Percentiles rank a stretch among this genome's conserved stretches.
Evolutionary conservation across 495 filamentous ascomycete genomes (phyloP).

Genomic region (Xylaria bambusicola): DNA sequence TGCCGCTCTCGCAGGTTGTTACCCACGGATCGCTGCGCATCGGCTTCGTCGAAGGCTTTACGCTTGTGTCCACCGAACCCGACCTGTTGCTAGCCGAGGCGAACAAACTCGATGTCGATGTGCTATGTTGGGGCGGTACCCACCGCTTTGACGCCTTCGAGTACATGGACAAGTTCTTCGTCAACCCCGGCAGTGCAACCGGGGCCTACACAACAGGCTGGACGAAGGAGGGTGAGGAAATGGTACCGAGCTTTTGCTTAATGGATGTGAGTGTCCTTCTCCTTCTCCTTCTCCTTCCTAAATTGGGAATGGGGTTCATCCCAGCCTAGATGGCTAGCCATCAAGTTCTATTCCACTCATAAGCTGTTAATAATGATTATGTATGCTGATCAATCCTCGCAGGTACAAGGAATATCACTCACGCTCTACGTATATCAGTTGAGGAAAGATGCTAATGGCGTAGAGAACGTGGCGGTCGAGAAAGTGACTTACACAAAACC

Average conservation of each 20-base stretch:
- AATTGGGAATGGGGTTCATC: not conserved
- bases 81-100: slow-evolving; percentile 92
- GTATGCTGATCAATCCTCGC: slow-evolving; percentile 20
- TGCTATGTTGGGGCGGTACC: slow-evolving; percentile 96
- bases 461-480: slow-evolving; percentile 91
- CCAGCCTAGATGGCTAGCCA: not conserved
- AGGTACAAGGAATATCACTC: slow-evolving; percentile 97
- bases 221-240: slow-evolving; percentile 68
- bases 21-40: slow-evolving; percentile 91
- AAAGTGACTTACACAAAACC: slow-evolving; percentile 98
- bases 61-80: slow-evolving; percentile 88
- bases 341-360: not conserved
- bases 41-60: slow-evolving; percentile 96
- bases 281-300: not conserved
- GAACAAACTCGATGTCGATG: slow-evolving; percentile 94
- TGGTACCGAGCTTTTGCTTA: slow-evolving; percentile 92
- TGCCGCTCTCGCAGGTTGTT: slow-evolving; percentile 90
- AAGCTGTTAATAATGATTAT: not conserved
- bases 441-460: slow-evolving; percentile 82
- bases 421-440: slow-evolving; percentile 98
- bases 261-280: slow-evolving; percentile 82
- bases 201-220: slow-evolving; percentile 71
- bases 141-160: slow-evolving; percentile 98
- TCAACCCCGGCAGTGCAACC: slow-evolving; percentile 95
- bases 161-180: slow-evolving; percentile 97